Base-by-base conservation (phyloP, 352 stramenopile genomes). In the Aphanomyces stellatus region DNA sequence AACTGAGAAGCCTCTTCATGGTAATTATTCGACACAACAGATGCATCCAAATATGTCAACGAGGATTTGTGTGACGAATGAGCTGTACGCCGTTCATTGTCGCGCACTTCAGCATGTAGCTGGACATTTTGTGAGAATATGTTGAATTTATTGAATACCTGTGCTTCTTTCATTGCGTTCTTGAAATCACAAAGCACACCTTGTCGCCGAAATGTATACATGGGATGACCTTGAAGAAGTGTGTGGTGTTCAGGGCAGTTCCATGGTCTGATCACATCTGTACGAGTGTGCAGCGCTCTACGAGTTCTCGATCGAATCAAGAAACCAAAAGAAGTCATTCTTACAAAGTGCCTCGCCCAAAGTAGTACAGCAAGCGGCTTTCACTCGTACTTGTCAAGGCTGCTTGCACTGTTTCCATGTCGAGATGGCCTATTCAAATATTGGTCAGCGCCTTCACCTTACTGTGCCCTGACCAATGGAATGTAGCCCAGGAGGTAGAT, bases 101-200 rank as follows among this genome's bases (percentile, higher is more conserved):
- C 8, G n/a, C 2, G 8, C 8, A 43, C 8, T 17, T 17, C 37
- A 43, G 17, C 37, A 43, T 17, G 37, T 43, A 8, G 17, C 37
- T 17, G 37, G 8, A 43, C 37, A 17, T 17, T 8, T 43, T 43
- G 8, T 43, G 8, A 43, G 37, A 17, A 4, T 57, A 30, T n/a
- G 13, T 34, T 57, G 19, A 57, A 22, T 8, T 8, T 43, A 17
- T 22, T 7, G 25, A 13, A 24, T 8, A 57, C 49, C 49, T 19
- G 22, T 40, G 49, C 49, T 57, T 57, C 49, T 37, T 57, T 33
- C 49, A 57, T 57, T 57, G 49, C 49, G 19, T 37, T 13, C 8
- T n/a, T 22, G 25, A 57, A 57, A n/a, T 57, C 49, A 8, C 19
- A 7, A 13, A 57, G 17, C 13, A 8, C 22, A n/a, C 25, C 25